Base-by-base conservation (phyloP, 1,284 basidiomycete genomes). In the Athelia psychrophila region DNA sequence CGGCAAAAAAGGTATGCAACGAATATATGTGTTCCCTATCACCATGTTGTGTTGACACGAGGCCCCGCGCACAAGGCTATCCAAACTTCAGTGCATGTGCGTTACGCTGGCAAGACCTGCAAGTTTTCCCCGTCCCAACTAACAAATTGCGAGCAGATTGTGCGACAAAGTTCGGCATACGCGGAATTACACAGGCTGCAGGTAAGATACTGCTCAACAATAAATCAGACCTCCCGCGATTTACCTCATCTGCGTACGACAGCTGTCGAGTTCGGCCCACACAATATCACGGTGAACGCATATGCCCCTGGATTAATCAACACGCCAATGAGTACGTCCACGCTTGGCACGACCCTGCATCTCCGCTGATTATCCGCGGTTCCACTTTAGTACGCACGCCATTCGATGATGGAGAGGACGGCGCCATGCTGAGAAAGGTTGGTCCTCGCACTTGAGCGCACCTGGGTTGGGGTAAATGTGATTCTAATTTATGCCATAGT, bases 261-360 rank as follows among this genome's bases (percentile, higher is more conserved):
- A 67, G 77, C 76, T 0, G 30, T 60, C 16, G 77, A 80, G 51
- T 57, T 77, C n/a, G 73, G 68, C 2, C 58, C 60, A 33, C 50
- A 78, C 51, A 64, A 67, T 1, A 77, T 81, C 49, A 80, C 75
- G 0, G 78, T 77, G 3, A 81, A 80, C 51, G 72, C 76, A 2
- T 81, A 81, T 52, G 76, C 78, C 3, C 78, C 80, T 1, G 76
- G 76, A 23, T 59, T 64, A 15, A 60, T 73, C 20, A 61, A 66
- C 47, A 73, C 69, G 1, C 2, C 47, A 10, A 68, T 75, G 67
- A 60, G 71, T 69, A 40, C 55, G 60, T 60, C 24, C 20, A 2
- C 3, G 38, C 38, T n/a, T 42, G 6, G 38, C 6, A 5, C 13
- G n/a, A n/a, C n/a, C n/a, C n/a, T n/a, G n/a, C n/a, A n/a, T n/a